Evolutionary conservation across 345 rosid genomes (phyloP).

Genomic region (Eutrema japonicum): DNA sequence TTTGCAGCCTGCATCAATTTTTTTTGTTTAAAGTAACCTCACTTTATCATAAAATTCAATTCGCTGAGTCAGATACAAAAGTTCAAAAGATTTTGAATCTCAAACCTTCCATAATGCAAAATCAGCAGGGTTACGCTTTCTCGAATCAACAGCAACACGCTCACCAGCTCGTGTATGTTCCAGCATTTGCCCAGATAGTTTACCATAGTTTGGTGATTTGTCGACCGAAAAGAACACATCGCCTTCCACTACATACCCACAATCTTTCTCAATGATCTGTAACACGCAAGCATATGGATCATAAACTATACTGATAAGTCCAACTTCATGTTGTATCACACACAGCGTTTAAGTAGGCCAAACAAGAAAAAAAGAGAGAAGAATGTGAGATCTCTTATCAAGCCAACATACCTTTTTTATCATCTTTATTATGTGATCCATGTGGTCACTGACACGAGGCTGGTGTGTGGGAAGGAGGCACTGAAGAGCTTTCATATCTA

Average conservation of each 20-base stretch:
- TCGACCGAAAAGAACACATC: conserved; percentile 87
- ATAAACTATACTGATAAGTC: background rate
- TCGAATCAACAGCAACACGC: conserved; percentile 80
- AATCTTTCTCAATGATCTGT: conserved; percentile 81
- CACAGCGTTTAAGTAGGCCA: background rate
- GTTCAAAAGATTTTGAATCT: background rate
- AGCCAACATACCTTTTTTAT: conserved; percentile 55
- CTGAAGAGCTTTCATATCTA: conserved; percentile 74
- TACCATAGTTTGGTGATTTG: conserved; percentile 74
- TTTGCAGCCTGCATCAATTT: conserved; percentile 71
- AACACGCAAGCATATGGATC: conserved; percentile 24
- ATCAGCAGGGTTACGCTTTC: conserved; percentile 87
- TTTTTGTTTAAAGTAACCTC: conserved; percentile 1
- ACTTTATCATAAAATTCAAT: conserved; percentile 20
- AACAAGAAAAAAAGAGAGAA: background rate
- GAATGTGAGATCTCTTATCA: conserved; percentile 7
- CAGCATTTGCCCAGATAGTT: conserved; percentile 68
- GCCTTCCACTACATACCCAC: conserved; percentile 72
- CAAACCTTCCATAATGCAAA: conserved; percentile 93
- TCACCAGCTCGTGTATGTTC: conserved; percentile 85
- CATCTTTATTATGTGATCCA: conserved; percentile 77
- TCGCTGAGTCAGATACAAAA: background rate
- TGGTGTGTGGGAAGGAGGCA: conserved; percentile 82
- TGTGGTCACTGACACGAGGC: conserved; percentile 79
- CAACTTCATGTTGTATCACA: background rate